phyloP scores from a whole-genome alignment of 176 grass and related monocot genomes.

The Carex myosuroides region DNA sequence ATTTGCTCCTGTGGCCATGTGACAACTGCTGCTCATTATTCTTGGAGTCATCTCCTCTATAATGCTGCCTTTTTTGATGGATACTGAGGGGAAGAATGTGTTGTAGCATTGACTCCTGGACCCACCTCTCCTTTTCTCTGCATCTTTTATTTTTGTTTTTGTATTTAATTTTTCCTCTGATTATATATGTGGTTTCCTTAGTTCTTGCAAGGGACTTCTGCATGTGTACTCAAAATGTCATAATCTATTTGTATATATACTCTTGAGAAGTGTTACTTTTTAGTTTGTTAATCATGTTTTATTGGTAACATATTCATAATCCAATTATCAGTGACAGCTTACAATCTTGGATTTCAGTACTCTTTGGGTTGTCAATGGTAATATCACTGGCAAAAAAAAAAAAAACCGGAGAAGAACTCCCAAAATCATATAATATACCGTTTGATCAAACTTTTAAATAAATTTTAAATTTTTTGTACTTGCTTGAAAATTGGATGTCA shows the following conservation, averaged over 20 bases:
- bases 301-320: neutral
- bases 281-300: neutral
- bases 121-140: constrained; percentile 8
- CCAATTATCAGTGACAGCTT: neutral
- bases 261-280: neutral
- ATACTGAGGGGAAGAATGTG: neutral
- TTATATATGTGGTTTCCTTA: neutral
- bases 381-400: neutral
- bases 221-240: neutral
- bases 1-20: constrained; percentile 14
- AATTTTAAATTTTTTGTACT: too few species aligned
- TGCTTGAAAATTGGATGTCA: neutral
- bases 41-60: constrained; percentile 5
- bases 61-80: constrained; percentile 21
- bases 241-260: neutral
- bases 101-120: neutral
- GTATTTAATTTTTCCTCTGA: neutral
- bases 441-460: neutral
- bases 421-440: neutral
- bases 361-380: neutral
- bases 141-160: neutral
- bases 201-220: neutral
- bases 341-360: neutral
- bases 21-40: constrained; percentile 18
- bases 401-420: too few species aligned